Evolutionary conservation across 1,284 basidiomycete genomes (phyloP), one percentile per base, ranked within the genome.

Genomic region (Austroboletus novae-zelandiae): DNA sequence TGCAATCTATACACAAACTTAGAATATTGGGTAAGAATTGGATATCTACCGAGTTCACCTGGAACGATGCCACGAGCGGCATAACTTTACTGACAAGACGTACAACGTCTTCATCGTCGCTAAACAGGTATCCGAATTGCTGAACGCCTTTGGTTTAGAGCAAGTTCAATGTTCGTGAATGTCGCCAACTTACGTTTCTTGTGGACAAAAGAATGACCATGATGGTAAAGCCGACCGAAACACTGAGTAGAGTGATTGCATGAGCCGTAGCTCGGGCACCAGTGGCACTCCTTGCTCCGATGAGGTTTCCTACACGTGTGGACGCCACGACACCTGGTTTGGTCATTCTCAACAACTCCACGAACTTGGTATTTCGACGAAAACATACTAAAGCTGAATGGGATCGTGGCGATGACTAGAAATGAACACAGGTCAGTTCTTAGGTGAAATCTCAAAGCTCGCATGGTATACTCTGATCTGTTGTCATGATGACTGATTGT

Each of bases 401-500:
- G 67, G 41, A 57, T 54, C 2, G 50, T 59, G 18, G 49, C 51
- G 20, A 66, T 68, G 40, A 69, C 67, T 66, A 31, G 45, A 25
- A 25, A 36, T 35, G 35, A 29, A 29, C 25, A 1, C 14, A 18
- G 27, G 50, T 69, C 9, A 51, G 51, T 51, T 14, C 43, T 18
- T 9, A 23, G 5, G 20, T 23, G 5, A 23, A 23, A 23, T 14
- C 2, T 39, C 10, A 5, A 18, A 7, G 15, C 34, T 23, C 6
- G 9, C 17, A 8, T 5, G 18, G 20, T 5, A 52, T 54, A 85
- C 86, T 83, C 67, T 90, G 87, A 61, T 90, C 88, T 11, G 83
- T 80, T 15, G 88, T 90, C 84, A 90, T 89, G 52, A 90, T 88
- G 36, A 89, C 83, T 1, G 84, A 84, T 61, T 91, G 87, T 2